Evolutionary conservation across 305 asterid genomes (phyloP), one percentile per base, ranked within the genome.

Genomic region (Fraxinus angustifolia): DNA sequence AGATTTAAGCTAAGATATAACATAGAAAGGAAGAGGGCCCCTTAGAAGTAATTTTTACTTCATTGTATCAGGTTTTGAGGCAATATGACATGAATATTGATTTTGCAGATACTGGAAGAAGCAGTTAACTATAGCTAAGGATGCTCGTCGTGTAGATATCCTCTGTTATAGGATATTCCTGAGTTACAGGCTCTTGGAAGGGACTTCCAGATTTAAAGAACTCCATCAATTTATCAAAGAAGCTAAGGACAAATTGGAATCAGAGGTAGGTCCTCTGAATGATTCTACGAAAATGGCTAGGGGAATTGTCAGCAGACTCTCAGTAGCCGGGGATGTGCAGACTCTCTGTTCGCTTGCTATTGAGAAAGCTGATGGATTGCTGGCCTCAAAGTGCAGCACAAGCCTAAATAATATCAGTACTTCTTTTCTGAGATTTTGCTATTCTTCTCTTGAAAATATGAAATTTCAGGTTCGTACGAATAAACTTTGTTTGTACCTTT

Each of bases 261-360:
- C 89, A 14, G 98, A 92, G 86, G 94, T 93, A 31, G 98, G 98
- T 75, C 96, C 97, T 23, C 84, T 92, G 26, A 83, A 90, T 89
- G 98, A 97, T 82, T 92, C 97, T 58, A 91, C 95, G 50, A 91
- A 88, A 87, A 92, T 93, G 97, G 97, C 90, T 19, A 87, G 97
- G 72, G 97, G 98, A 10, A 92, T 93, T 81, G 98, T 92, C 38
- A 92, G 95, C 83, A 87, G 98, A 82, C 97, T 95, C 85, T 81
- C 97, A 79, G 88, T 89, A 82, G 93, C 97, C 71, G 90, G 84
- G 81, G 93, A 91, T 84, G 91, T 95, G 72, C 97, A 92, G 89
- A 82, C 86, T 56, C 91, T 93, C 56, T 92, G 98, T 90, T 91
- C 97, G 53, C 87, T 90, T 73, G 98, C 93, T 35, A 88, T 93